A percentile compares a stretch with the other conserved stretches of the same genome.
Evolutionary conservation across 495 filamentous ascomycete species (phyloP).

Genomic region (Tuber aestivum): DNA sequence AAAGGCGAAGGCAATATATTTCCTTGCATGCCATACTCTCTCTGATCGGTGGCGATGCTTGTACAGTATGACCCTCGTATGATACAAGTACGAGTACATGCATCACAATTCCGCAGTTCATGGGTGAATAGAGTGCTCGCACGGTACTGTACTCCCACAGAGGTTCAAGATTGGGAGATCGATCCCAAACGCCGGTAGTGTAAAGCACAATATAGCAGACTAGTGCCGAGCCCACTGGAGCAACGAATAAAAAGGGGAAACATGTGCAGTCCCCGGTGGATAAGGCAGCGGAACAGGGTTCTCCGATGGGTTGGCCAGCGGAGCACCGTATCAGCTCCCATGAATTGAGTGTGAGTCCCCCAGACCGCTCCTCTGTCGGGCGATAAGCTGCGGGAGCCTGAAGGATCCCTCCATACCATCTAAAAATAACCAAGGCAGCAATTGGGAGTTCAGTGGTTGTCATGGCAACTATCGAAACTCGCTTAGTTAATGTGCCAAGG

Average conservation of each 20-base stretch:
- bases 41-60: not conserved
- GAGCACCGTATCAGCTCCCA: not conserved
- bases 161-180: not conserved
- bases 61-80: not conserved
- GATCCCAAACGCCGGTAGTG: not conserved
- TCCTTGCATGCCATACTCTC: not conserved
- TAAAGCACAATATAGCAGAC: not conserved
- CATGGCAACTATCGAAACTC: slow-evolving; percentile 4
- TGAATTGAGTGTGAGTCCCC: not conserved
- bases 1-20: not conserved
- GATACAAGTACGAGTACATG: not conserved
- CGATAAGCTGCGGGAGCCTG: not conserved
- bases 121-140: not conserved
- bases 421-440: slow-evolving; percentile 1
- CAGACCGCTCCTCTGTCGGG: not conserved
- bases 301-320: no score
- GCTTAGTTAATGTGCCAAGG: slow-evolving; percentile 4
- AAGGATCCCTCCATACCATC: not conserved
- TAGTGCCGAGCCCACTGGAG: not conserved
- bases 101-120: no score
- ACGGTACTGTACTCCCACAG: not conserved
- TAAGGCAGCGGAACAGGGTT: no score
- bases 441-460: not conserved
- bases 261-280: not conserved
- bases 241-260: not conserved